A percentile compares a stretch with the other conserved stretches of the same genome.
Conservation (phyloP, 495 filamentous ascomycete genomes). For the Xylaria nigripes region DNA sequence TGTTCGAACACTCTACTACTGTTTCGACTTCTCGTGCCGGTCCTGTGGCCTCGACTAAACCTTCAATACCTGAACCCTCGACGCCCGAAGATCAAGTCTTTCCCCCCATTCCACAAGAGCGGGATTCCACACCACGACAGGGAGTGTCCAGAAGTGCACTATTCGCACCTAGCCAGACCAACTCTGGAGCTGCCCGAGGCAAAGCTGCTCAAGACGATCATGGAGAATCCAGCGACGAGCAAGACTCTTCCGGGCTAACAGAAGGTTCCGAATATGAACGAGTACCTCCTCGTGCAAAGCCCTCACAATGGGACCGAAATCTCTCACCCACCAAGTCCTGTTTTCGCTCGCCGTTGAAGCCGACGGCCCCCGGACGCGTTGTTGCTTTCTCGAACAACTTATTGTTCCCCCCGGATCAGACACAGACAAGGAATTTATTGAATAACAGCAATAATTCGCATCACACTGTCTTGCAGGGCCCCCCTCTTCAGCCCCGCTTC, state of each 20-base stretch:
- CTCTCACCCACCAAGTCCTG: constrained; percentile 44
- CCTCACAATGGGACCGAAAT: constrained; percentile 27
- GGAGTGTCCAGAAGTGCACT: constrained; percentile 28
- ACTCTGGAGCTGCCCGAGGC: neutral
- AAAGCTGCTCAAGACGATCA: constrained; percentile 6
- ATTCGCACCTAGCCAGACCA: constrained; percentile 22
- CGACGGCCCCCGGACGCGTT: constrained; percentile 38
- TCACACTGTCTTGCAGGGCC: constrained; percentile 7
- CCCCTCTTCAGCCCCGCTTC: constrained; percentile 8
- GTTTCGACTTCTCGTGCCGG: constrained; percentile 4
- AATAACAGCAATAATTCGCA: neutral
- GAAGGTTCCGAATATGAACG: constrained; percentile 27
- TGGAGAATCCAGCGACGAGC: constrained; percentile 19
- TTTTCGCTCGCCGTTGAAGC: constrained; percentile 44
- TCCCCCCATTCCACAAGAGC: constrained; percentile 38
- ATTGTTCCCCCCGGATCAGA: constrained; percentile 30
- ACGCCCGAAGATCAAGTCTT: no score
- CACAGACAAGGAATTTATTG: constrained; percentile 13
- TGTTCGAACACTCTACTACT: constrained; percentile 12
- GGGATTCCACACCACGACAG: constrained; percentile 42
- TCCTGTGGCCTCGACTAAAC: constrained; percentile 8
- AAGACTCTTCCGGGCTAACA: constrained; percentile 23
- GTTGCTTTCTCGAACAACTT: constrained; percentile 39
- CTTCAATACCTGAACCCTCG: constrained; percentile 28
- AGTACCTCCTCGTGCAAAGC: constrained; percentile 23